Evolutionary conservation across 495 filamentous ascomycete genomes (phyloP), one percentile per base, ranked within the genome.

Genomic region (Penicillium soppii): DNA sequence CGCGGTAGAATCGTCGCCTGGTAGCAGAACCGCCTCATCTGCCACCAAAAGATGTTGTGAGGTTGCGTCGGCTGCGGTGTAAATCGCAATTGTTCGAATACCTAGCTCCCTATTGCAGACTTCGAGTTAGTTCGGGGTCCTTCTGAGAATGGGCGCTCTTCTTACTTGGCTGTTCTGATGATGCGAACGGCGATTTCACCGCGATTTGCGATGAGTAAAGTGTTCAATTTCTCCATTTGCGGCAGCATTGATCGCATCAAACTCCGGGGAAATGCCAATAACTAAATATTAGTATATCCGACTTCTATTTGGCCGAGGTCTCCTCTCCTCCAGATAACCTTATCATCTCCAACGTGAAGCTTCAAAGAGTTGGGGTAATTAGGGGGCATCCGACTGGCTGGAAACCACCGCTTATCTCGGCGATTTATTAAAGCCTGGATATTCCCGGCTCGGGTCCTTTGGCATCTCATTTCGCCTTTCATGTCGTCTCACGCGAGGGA

Each of bases 151-250:
- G 5, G 35, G 17, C 35, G 15, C 5, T 5, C 6, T 19, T 37
- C 52, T 17, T 55, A 72, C 68, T 59, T 67, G 12, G 69, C 69
- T 21, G 76, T 72, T 47, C 62, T 65, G 12, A 79, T 66, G 36
- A 71, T 68, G 19, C 80, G 55, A 21, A 73, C 73, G 0, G 82
- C 81, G 36, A 84, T 84, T 53, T 84, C 81, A 13, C 81, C 83
- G 30, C 82, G 71, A 61, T 86, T 86, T 16, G 70, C 70, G 21
- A 74, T 56, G 3, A 76, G 54, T n/a, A 74, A 42, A n/a, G 65
- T 70, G 42, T 69, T 68, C 3, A 74, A 53, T 13, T 49, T 52
- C 43, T 70, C 65, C 72, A 75, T 74, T 42, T 23, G n/a, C 42
- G 17, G 20, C 16, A 38, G 32, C 30, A 32, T 36, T 22, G 20